phyloP scores from a whole-genome alignment of 1,139 yeast genomes.

The Scheffersomyces titani region DNA sequence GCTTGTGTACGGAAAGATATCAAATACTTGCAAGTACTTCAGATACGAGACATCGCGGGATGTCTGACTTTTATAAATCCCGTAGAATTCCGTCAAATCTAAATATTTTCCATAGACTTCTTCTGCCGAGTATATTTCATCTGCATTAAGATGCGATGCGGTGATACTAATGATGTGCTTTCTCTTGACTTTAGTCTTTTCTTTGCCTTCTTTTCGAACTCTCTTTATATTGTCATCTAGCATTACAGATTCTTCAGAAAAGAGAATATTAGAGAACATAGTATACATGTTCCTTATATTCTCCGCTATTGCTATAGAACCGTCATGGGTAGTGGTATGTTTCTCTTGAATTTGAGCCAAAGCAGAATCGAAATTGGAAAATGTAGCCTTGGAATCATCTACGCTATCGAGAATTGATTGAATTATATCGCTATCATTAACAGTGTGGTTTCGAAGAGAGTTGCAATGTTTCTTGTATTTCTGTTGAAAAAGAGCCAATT shows the following conservation, averaged over 20 bases:
- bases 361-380: constrained; percentile 46
- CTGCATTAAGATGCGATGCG: constrained; percentile 50
- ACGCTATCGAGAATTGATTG: constrained; percentile 22
- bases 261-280: constrained; percentile 34
- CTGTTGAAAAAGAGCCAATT: constrained; percentile 54
- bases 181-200: constrained; percentile 30
- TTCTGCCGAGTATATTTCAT: constrained; percentile 52
- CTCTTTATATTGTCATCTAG: constrained; percentile 5
- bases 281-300: constrained; percentile 35
- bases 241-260: constrained; percentile 2
- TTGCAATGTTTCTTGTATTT: constrained; percentile 44
- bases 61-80: constrained; percentile 46
- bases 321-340: constrained; percentile 16
- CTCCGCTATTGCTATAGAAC: constrained; percentile 22
- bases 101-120: constrained; percentile 68
- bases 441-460: constrained; percentile 21
- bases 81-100: constrained; percentile 56
- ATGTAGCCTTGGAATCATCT: constrained; percentile 27
- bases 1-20: constrained; percentile 35
- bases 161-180: constrained; percentile 48
- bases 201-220: constrained; percentile 11
- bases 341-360: constrained; percentile 33
- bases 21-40: constrained; percentile 52
- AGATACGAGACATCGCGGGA: constrained; percentile 39
- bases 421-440: constrained; percentile 14